Conservation (phyloP, 1,139 yeast genomes). For the Candida sp. region DNA sequence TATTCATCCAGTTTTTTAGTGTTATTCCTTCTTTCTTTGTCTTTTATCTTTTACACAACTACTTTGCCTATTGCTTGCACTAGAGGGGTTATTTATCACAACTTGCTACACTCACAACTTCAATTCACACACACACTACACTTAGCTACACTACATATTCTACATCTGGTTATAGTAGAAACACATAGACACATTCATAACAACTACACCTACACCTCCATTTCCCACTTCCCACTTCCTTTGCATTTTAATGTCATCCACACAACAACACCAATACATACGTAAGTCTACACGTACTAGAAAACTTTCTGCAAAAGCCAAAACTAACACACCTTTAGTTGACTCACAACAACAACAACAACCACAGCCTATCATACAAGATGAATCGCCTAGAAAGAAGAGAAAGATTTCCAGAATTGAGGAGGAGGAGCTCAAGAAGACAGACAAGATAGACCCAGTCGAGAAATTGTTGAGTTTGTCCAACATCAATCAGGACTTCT, state of each 20-base stretch:
- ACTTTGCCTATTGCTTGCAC: background rate
- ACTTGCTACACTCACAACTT: background rate
- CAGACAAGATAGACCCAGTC: conserved; percentile 48
- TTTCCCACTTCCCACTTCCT: background rate
- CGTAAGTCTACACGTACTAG: conserved; percentile 40
- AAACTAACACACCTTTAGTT: conserved; percentile 11
- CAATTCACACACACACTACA: too few relatives aligned
- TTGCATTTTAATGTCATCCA: conserved; percentile 18
- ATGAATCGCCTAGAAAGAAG: conserved; percentile 17
- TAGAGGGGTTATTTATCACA: too few relatives aligned
- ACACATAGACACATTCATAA: background rate
- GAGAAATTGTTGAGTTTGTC: conserved; percentile 47
- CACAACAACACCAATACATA: conserved; percentile 12
- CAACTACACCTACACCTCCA: background rate
- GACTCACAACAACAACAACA: background rate
- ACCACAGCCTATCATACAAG: conserved; percentile 12
- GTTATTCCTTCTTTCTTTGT: background rate
- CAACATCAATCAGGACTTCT: conserved; percentile 24
- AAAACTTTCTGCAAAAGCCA: conserved; percentile 25
- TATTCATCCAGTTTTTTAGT: background rate
- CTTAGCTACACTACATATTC: background rate
- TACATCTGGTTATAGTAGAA: conserved; percentile 6
- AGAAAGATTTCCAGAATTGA: conserved; percentile 17
- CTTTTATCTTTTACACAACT: too few relatives aligned
- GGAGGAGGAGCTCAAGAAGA: conserved; percentile 17